phyloP scores from a whole-genome alignment of 768 basidiomycete genomes.

The Pulveroboletus sp. region DNA sequence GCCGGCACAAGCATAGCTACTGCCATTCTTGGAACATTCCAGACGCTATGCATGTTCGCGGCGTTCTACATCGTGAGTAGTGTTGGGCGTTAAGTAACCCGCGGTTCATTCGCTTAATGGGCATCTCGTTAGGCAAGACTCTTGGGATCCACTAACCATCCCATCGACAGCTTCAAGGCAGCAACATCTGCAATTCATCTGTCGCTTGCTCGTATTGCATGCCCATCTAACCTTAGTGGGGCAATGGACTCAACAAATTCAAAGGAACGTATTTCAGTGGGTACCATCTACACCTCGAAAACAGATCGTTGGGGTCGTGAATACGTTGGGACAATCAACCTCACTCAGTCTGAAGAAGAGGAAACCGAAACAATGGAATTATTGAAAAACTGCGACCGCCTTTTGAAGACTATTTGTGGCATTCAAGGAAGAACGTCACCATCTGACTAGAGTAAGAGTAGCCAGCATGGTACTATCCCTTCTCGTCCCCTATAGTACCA shows the following conservation, averaged over 20 bases:
- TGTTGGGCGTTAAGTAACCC: background rate
- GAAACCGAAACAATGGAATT: conserved; percentile 43
- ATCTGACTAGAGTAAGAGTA: conserved; percentile 11
- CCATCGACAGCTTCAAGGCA: conserved; percentile 57
- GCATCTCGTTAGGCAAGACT: conserved; percentile 52
- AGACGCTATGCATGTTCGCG: conserved; percentile 45
- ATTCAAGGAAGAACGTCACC: conserved; percentile 25
- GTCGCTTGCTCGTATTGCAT: conserved; percentile 52
- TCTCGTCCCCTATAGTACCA: background rate
- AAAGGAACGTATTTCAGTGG: conserved; percentile 11
- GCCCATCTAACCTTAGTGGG: conserved; percentile 36
- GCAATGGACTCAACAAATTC: conserved; percentile 3
- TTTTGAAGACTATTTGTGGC: conserved; percentile 40
- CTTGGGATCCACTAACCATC: conserved; percentile 62
- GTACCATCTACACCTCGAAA: conserved; percentile 49
- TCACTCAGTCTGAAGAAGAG: conserved; percentile 50
- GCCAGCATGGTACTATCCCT: background rate
- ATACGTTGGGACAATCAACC: conserved; percentile 43
- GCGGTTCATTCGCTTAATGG: conserved; percentile 1
- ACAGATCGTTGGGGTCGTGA: conserved; percentile 54
- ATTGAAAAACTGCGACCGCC: conserved; percentile 49
- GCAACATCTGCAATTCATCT: conserved; percentile 65
- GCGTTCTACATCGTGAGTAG: conserved; percentile 61
- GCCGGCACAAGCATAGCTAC: conserved; percentile 57
- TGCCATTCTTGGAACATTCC: conserved; percentile 41